phyloP scores from a whole-genome alignment of 148 eudicot genomes.

The Euryodendron excelsum region DNA sequence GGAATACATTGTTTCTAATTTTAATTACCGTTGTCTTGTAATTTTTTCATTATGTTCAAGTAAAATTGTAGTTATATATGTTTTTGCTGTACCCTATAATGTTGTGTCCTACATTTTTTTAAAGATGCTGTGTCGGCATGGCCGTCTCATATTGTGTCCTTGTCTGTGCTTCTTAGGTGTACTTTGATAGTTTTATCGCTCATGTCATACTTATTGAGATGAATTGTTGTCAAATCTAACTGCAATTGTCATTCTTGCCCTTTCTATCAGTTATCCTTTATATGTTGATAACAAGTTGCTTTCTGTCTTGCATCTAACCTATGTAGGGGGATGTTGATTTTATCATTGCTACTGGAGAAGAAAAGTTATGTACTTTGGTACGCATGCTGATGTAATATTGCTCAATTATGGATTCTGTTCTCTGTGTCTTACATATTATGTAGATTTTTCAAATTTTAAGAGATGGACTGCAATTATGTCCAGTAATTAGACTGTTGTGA shows the following conservation, averaged over 20 bases:
- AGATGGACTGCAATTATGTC: neutral
- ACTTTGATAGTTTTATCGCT: slow-evolving; percentile 18
- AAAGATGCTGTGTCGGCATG: too few species aligned
- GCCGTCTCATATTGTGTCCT: too few species aligned
- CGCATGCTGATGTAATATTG: too few species aligned
- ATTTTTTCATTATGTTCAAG: too few species aligned
- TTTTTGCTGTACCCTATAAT: too few species aligned
- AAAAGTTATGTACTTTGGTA: slow-evolving; percentile 45
- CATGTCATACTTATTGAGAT: slow-evolving; percentile 2
- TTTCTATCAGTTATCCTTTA: neutral
- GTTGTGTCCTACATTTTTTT: too few species aligned
- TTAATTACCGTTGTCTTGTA: too few species aligned
- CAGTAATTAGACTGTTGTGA: neutral
- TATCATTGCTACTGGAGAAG: slow-evolving; percentile 59
- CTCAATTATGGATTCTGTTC: neutral
- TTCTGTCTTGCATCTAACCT: slow-evolving; percentile 20
- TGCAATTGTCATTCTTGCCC: neutral
- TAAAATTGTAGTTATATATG: too few species aligned
- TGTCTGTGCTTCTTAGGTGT: too few species aligned
- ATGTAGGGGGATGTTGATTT: slow-evolving; percentile 88
- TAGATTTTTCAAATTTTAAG: neutral
- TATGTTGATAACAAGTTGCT: slow-evolving; percentile 1
- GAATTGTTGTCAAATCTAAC: neutral
- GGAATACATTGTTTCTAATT: too few species aligned
- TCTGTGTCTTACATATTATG: neutral